Evolutionary conservation across 305 asterid genomes (phyloP).

Genomic region (Solanum hybrid): DNA sequence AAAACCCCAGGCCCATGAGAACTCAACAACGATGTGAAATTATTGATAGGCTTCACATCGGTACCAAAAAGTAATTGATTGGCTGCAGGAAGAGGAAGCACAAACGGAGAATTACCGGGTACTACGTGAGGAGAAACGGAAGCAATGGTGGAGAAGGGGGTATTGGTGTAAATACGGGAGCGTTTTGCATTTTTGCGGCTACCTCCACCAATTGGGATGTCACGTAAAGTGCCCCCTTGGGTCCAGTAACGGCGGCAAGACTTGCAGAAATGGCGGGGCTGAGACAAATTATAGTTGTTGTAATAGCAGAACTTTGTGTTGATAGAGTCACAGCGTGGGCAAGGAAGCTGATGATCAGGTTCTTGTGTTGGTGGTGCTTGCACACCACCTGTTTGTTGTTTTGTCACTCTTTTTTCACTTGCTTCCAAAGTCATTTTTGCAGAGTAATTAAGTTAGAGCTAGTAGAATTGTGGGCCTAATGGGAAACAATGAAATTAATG

Average conservation of each 20-base stretch:
- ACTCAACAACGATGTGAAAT: not conserved
- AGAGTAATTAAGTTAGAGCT: not conserved
- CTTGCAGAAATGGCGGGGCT: not conserved
- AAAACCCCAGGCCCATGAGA: not conserved
- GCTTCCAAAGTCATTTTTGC: not conserved
- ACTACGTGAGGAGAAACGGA: not conserved
- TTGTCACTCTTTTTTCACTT: not conserved
- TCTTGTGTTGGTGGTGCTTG: not conserved
- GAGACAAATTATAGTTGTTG: not conserved
- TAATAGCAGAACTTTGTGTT: not conserved
- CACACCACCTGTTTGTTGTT: not conserved
- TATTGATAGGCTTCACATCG: not conserved
- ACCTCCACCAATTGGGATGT: not conserved
- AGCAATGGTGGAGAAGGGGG: not conserved
- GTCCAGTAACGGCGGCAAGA: not conserved
- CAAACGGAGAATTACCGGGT: not conserved
- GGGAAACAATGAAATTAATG: not conserved
- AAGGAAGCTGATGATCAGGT: not conserved
- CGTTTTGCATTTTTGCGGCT: not conserved
- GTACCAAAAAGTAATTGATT: not conserved
- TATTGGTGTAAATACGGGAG: not conserved
- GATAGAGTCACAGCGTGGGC: not conserved
- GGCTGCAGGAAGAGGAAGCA: not conserved
- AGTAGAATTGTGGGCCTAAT: not conserved
- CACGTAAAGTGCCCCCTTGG: not conserved